These are phyloP conservation scores for Lichtheimia ornata DNA, from an alignment of 371 early-diverging fungal species.

Conservation along the genomic window DNA sequence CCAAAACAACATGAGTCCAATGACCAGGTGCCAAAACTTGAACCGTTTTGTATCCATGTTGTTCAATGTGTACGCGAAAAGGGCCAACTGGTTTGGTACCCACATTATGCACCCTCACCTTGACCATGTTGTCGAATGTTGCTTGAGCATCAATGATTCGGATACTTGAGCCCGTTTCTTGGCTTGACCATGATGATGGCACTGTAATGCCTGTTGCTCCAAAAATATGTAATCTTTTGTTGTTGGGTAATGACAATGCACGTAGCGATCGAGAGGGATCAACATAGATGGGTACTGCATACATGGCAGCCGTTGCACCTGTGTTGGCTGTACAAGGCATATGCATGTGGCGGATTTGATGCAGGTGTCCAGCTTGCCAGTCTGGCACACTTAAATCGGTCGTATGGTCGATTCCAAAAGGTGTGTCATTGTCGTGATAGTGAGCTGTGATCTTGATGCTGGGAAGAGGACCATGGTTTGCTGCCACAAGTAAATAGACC, in stretches of 20 bases:
- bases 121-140: background rate
- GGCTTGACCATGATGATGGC: background rate
- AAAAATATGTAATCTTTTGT: constrained; percentile 4
- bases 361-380: background rate
- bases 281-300: constrained; percentile 19
- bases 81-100: background rate
- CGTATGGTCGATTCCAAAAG: background rate
- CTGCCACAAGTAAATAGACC: constrained; percentile 28
- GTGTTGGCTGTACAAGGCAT: constrained; percentile 1
- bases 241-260: constrained; percentile 11
- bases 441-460: constrained; percentile 11
- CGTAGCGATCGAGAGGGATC: constrained; percentile 20
- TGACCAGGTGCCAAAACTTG: too few relatives aligned
- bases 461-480: constrained; percentile 28
- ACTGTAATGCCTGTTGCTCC: background rate
- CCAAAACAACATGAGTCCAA: too few relatives aligned
- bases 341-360: constrained; percentile 15
- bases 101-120: background rate
- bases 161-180: background rate
- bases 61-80: background rate
- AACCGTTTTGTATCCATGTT: too few relatives aligned
- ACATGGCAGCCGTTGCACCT: constrained; percentile 9
- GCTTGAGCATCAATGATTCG: background rate
- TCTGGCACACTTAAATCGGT: background rate
- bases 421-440: constrained; percentile 20